Percentiles rank a stretch among this genome's conserved stretches.
Conservation (phyloP, 2,329 filamentous ascomycete genomes). For the Pyricularia sp. region DNA sequence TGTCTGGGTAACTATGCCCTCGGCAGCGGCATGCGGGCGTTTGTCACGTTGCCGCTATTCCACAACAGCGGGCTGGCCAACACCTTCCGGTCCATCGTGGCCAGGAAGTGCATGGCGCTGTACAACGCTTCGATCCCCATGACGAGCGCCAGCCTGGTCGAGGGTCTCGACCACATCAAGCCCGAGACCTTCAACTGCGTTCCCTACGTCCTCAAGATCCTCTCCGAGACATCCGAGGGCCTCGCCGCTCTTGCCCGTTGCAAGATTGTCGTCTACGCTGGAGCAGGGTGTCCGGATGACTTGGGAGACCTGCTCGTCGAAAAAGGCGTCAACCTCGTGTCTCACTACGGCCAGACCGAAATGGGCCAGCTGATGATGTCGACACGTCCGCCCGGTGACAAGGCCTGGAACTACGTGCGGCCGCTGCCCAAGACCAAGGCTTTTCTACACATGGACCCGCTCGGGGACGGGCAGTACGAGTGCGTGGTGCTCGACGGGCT, state of each 20-base stretch:
- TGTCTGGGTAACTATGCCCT: slow-evolving; percentile 36
- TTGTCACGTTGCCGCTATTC: slow-evolving; percentile 48
- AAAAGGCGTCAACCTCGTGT: slow-evolving; percentile 43
- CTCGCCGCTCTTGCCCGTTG: slow-evolving; percentile 27
- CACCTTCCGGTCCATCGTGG: slow-evolving; percentile 41
- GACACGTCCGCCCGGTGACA: slow-evolving; percentile 40
- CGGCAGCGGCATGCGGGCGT: slow-evolving; percentile 28
- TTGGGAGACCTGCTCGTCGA: slow-evolving; percentile 43
- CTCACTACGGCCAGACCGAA: slow-evolving; percentile 53
- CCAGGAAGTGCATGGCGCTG: slow-evolving; percentile 38
- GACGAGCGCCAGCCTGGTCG: slow-evolving; percentile 36
- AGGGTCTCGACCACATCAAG: slow-evolving; percentile 29
- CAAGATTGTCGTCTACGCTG: slow-evolving; percentile 18
- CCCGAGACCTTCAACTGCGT: slow-evolving; percentile 51
- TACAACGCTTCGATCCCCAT: slow-evolving; percentile 47
- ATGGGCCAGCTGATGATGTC: slow-evolving; percentile 54
- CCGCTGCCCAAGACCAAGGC: slow-evolving; percentile 30
- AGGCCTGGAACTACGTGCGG: slow-evolving; percentile 52
- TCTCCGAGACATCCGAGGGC: slow-evolving; percentile 48
- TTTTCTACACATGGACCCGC: slow-evolving; percentile 20
- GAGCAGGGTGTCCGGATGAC: slow-evolving; percentile 48
- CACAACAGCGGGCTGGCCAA: slow-evolving; percentile 50
- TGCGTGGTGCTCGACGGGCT: slow-evolving; percentile 26
- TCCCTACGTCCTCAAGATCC: slow-evolving; percentile 54
- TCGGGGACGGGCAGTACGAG: slow-evolving; percentile 26